Conservation (phyloP, 257 asterid genomes). For the Ballota nigra region DNA sequence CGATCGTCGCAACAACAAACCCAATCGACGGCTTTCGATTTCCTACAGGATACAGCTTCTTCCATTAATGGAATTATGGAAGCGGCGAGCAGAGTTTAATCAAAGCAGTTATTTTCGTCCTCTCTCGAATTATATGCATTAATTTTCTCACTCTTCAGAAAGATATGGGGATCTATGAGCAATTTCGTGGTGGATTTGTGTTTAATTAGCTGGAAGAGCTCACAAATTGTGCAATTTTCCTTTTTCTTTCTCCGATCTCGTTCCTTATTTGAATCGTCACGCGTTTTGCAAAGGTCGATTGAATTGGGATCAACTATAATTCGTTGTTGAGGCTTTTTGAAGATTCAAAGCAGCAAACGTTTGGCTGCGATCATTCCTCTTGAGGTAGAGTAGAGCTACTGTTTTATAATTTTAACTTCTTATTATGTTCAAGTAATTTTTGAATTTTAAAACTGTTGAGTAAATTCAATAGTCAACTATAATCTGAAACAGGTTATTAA, state of each 20-base stretch:
- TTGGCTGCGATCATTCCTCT: conserved; percentile 18
- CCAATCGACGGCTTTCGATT: conserved; percentile 20
- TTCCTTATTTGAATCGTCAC: conserved; percentile 5
- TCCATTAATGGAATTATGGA: neutral
- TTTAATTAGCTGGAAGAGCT: conserved; percentile 21
- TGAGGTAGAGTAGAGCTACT: conserved; percentile 9
- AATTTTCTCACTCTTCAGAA: neutral
- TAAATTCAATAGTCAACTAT: conserved; percentile 18
- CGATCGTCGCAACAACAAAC: conserved; percentile 10
- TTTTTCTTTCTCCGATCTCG: neutral
- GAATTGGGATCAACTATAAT: too few species aligned
- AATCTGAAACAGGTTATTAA: neutral
- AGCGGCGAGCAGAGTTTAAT: neutral
- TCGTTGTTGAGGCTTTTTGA: neutral
- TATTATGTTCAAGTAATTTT: neutral
- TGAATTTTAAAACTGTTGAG: neutral
- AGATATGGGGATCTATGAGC: neutral
- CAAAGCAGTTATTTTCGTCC: too few species aligned
- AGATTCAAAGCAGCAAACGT: conserved; percentile 20
- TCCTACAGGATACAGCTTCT: neutral
- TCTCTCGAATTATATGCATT: too few species aligned
- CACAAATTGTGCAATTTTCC: neutral
- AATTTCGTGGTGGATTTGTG: neutral
- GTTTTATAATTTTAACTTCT: neutral
- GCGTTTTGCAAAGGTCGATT: conserved; percentile 16